A percentile compares a stretch with the other conserved stretches of the same genome.
Conservation (phyloP, 1,284 basidiomycete genomes). For the Heterobasidion parviporum region DNA sequence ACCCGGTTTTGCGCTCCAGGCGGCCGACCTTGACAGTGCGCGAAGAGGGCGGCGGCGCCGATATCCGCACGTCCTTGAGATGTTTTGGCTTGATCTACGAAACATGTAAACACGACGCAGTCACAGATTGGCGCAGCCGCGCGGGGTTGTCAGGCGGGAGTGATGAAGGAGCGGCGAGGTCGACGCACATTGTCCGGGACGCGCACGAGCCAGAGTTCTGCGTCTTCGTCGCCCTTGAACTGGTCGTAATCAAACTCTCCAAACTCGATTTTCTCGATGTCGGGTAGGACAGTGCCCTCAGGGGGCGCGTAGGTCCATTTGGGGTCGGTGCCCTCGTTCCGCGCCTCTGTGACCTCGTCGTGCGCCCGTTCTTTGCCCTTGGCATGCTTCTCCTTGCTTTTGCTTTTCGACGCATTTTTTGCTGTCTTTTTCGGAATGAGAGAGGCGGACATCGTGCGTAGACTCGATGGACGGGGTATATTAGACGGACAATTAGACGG, state of each 20-base stretch:
- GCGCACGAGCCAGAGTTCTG: slow-evolving; percentile 65
- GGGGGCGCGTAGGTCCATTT: slow-evolving; percentile 52
- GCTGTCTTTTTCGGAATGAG: background rate
- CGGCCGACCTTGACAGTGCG: slow-evolving; percentile 32
- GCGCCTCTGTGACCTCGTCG: background rate
- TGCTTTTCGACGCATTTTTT: background rate
- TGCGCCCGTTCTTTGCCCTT: background rate
- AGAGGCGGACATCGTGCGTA: no score
- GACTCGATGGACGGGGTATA: no score
- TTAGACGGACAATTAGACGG: background rate
- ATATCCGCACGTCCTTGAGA: slow-evolving; percentile 41
- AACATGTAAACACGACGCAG: no score
- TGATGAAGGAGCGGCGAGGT: background rate
- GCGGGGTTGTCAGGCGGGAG: background rate
- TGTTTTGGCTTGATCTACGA: slow-evolving; percentile 62
- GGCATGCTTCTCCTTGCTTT: background rate
- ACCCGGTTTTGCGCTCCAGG: slow-evolving; percentile 40
- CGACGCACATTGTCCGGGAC: slow-evolving; percentile 53
- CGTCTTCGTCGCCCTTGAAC: slow-evolving; percentile 41
- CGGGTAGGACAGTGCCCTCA: slow-evolving; percentile 32
- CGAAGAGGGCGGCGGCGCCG: slow-evolving; percentile 24
- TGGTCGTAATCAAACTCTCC: slow-evolving; percentile 63
- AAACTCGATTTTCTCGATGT: slow-evolving; percentile 32
- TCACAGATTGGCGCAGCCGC: no score
- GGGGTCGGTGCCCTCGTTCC: slow-evolving; percentile 43